Evolutionary conservation across 768 basidiomycete species (phyloP), one percentile per base, ranked within the genome.

Genomic region (Psilocybe cyanescens): DNA sequence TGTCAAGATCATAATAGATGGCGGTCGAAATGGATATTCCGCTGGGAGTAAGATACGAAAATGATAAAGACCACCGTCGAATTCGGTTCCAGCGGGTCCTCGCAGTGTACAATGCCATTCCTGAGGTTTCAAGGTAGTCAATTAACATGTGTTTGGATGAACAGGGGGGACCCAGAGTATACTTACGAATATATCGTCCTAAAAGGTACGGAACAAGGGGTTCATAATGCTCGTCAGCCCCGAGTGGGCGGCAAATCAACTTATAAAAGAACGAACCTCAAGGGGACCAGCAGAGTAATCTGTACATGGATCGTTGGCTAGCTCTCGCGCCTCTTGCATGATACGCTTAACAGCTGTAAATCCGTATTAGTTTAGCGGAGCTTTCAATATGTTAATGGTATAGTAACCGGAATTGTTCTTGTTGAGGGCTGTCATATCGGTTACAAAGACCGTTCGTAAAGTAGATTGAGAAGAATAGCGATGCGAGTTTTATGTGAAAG

Each of bases 71-170:
- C 96, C 97, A 56, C 93, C 94, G 74, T 94, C 92, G 63, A 91
- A 99, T 72, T 98, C 95, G 39, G 94, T 95, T 14, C 88, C 93
- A 12, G 83, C 70, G 1, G 95, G 86, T 2, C 96, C 97, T 62
- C 94, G 88, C 57, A 99, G 82, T n/a, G 97, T 98, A 71, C 95
- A 97, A 71, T 98, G 96, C 97, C 97, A 99, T 81, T 96, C 84
- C 84, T 85, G 58, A 61, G 44, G 48, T 66, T 64, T 71, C 64
- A 65, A 65, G 51, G 33, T 16, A 48, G 41, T 30, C 17, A 17
- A 50, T 33, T 31, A 33, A 45, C n/a, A 55, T 45, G 39, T n/a
- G 31, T 17, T 4, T 12, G 30, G 17, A 11, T 30, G 24, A 48
- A 29, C 14, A 39, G 3, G 19, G 16, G 14, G 30, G 8, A 44